Percentiles rank a stretch among this genome's conserved stretches.
These are phyloP conservation scores for Penicillium egyptiacum DNA, from an alignment of 495 filamentous ascomycete species.

Conservation along the genomic window DNA sequence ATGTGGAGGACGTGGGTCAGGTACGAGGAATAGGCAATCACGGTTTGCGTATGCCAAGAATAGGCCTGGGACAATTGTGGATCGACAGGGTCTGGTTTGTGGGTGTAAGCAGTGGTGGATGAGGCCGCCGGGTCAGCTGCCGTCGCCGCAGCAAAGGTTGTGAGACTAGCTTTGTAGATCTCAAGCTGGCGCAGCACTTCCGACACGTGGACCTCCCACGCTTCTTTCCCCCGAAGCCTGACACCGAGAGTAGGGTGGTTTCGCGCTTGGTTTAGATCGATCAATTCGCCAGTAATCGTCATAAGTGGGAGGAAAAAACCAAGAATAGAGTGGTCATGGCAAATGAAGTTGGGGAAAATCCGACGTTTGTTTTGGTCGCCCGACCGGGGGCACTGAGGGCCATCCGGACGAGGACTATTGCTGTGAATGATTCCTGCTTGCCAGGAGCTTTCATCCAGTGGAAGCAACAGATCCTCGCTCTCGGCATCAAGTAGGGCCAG, in stretches of 20 bases:
- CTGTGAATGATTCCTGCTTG: conserved; percentile 76
- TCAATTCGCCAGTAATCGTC: conserved; percentile 91
- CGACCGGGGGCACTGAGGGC: conserved; percentile 51
- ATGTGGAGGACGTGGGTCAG: conserved; percentile 84
- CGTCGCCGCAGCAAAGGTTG: conserved; percentile 65
- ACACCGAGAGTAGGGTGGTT: conserved; percentile 87
- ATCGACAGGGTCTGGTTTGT: conserved; percentile 45
- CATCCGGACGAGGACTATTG: conserved; percentile 51
- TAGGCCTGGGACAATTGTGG: conserved; percentile 46
- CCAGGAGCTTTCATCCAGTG: conserved; percentile 85
- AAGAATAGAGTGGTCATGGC: conserved; percentile 86
- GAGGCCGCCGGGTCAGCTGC: conserved; percentile 33
- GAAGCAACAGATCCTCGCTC: conserved; percentile 81
- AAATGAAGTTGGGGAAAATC: conserved; percentile 76
- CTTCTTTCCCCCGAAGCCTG: conserved; percentile 68
- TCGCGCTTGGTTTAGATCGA: conserved; percentile 84
- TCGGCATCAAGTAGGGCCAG: conserved; percentile 79
- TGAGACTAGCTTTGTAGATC: conserved; percentile 78
- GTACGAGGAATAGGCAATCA: conserved; percentile 87
- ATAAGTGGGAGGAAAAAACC: conserved; percentile 92
- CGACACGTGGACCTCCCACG: conserved; percentile 76
- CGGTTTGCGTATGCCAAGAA: conserved; percentile 77
- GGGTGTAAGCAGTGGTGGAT: conserved; percentile 21
- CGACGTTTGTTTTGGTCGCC: conserved; percentile 52
- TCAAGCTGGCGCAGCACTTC: conserved; percentile 81